Evolutionary conservation across 345 rosid species (phyloP).

Genomic region (Citrus unshiu): DNA sequence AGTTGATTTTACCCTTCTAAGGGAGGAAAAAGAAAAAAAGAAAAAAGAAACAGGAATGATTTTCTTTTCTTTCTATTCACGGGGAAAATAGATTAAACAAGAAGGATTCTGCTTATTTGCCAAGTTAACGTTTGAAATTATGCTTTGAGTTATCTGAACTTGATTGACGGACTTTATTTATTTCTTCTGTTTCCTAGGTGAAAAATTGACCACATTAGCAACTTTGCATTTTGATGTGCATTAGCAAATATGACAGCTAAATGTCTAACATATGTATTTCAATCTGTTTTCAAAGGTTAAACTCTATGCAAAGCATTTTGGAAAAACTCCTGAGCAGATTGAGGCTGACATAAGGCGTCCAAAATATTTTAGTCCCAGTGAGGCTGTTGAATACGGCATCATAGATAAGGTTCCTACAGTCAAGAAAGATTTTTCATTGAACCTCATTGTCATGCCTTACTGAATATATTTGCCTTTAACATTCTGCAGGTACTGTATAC

Average conservation of each 20-base stretch:
- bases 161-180: background rate
- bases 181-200: background rate
- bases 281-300: slow-evolving; percentile 46
- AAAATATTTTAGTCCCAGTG: slow-evolving; percentile 72
- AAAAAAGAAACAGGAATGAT: background rate
- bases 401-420: slow-evolving; percentile 66
- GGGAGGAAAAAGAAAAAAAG: no score
- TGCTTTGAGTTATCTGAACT: background rate
- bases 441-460: background rate
- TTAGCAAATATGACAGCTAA: slow-evolving; percentile 1
- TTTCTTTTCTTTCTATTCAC: background rate
- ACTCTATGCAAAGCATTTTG: slow-evolving; percentile 63
- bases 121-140: slow-evolving; percentile 4
- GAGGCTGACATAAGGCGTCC: slow-evolving; percentile 81
- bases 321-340: slow-evolving; percentile 76
- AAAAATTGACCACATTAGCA: background rate
- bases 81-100: background rate
- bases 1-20: background rate
- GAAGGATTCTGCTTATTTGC: slow-evolving; percentile 6
- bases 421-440: background rate
- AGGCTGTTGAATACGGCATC: slow-evolving; percentile 88
- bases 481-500: slow-evolving; percentile 69
- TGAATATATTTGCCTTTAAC: slow-evolving; percentile 4
- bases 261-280: background rate
- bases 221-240: background rate